A percentile compares a stretch with the other conserved stretches of the same genome.
phyloP scores from a whole-genome alignment of 2,329 filamentous ascomycete genomes.

The Hansfordia pulvinata region DNA sequence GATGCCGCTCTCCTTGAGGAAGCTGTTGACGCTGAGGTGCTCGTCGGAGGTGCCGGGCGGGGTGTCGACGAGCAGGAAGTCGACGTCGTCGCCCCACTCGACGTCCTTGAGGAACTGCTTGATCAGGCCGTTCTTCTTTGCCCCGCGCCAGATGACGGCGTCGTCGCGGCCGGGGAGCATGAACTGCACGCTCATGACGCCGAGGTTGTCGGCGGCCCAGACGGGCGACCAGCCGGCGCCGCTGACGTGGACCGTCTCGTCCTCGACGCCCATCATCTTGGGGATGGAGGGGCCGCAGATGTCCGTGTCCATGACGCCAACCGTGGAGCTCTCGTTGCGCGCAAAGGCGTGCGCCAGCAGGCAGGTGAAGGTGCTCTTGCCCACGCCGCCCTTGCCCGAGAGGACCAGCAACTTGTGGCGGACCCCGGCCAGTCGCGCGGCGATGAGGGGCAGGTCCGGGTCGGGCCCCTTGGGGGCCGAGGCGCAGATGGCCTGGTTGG shows the following conservation, averaged over 20 bases:
- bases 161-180: conserved; percentile 92
- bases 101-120: conserved; percentile 98
- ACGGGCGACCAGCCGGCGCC: conserved; percentile 86
- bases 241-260: conserved; percentile 85
- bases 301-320: conserved; percentile 96
- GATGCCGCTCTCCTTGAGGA: conserved; percentile 80
- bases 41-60: conserved; percentile 93
- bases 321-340: conserved; percentile 59
- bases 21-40: conserved; percentile 85
- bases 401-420: conserved; percentile 88
- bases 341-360: conserved; percentile 85
- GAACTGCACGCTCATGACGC: conserved; percentile 96
- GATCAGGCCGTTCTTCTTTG: conserved; percentile 97
- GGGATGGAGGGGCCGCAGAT: conserved; percentile 94
- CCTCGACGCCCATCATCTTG: conserved; percentile 97
- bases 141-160: conserved; percentile 91
- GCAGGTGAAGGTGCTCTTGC: conserved; percentile 87
- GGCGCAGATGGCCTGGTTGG: conserved; percentile 91
- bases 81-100: conserved; percentile 89
- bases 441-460: conserved; percentile 82
- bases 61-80: conserved; percentile 88
- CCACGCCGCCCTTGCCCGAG: conserved; percentile 90
- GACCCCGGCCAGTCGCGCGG: conserved; percentile 66
- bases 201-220: conserved; percentile 88
- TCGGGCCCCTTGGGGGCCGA: conserved; percentile 91